Evolutionary conservation across 345 rosid genomes (phyloP), one percentile per base, ranked within the genome.

Genomic region (Murraya koenigii): DNA sequence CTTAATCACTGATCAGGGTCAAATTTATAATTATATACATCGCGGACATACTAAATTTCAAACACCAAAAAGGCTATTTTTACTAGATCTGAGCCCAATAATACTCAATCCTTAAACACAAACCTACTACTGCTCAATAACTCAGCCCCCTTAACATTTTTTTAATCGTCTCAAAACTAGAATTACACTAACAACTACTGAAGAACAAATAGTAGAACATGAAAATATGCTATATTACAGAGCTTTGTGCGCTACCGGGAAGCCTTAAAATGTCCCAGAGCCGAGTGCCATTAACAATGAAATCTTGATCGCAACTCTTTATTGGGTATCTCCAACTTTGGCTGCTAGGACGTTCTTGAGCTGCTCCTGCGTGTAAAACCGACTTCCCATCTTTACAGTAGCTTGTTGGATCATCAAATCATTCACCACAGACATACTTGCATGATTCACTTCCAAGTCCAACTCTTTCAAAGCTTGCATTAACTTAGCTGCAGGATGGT

Each of bases 341-440:
- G 88, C 82, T 79, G 82, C 71, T 41, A 95, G 77, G 52, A 88
- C 89, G 63, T 75, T 38, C 88, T 83, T 88, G 65, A 95, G 98
- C 85, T 95, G 97, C 39, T 95, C 97, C 58, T 85, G 98, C 0
- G 96, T 85, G 85, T 89, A 95, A 76, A 87, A 81, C 75, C 87
- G 90, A 68, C 85, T 86, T 23, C 92, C 94, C 95, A 95, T 95
- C 84, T 91, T 93, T 66, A 95, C 99, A 0, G 97, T 92, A 2
- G 99, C 99, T 89, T 95, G 98, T 65, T 92, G 99, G 80, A 95
- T 95, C 98, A 93, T 95, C 84, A 95, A 77, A 76, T 93, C 99
- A 72, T 95, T 92, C 82, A 92, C 89, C 44, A 92, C 97, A 0
- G 97, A 90, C 55, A 92, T 91, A 69, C 97, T 95, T 14, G 97